Percentiles rank a stretch among this genome's conserved stretches.
These are phyloP conservation scores for Aspergillus flavus DNA, from an alignment of 2,329 filamentous ascomycete species.

Conservation along the genomic window DNA sequence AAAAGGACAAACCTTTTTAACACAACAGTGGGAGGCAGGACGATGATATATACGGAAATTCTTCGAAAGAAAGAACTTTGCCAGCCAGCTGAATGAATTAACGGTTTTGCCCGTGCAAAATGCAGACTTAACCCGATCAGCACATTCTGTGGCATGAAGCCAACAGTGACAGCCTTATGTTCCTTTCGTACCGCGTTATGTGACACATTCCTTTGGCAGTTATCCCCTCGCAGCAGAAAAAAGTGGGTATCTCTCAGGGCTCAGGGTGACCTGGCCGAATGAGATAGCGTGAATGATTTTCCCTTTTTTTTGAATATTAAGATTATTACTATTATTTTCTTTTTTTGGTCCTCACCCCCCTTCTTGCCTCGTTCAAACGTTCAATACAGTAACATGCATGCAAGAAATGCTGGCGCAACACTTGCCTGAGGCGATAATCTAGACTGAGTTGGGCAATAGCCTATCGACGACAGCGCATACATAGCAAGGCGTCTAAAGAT, in stretches of 20 bases:
- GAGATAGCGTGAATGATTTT: background rate
- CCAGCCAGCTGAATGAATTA: conserved; percentile 14
- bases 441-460: background rate
- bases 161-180: conserved; percentile 15
- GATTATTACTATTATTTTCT: background rate
- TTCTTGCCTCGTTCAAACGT: background rate
- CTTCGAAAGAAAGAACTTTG: background rate
- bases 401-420: conserved; percentile 1
- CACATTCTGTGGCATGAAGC: conserved; percentile 20
- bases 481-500: conserved; percentile 5
- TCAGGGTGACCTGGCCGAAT: conserved; percentile 1
- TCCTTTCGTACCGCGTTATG: conserved; percentile 14
- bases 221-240: conserved; percentile 9
- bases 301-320: background rate
- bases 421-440: conserved; percentile 1
- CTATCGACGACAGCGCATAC: background rate
- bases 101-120: conserved; percentile 26
- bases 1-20: conserved; percentile 5
- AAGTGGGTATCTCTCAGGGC: conserved; percentile 3
- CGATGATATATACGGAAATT: conserved; percentile 17
- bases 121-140: conserved; percentile 19
- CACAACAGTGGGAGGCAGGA: background rate
- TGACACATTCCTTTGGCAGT: conserved; percentile 24
- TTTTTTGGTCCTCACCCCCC: background rate
- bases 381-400: conserved; percentile 1